Base-by-base conservation (phyloP, 2,329 filamentous ascomycete species). In the Teratosphaeria epicoccoides region DNA sequence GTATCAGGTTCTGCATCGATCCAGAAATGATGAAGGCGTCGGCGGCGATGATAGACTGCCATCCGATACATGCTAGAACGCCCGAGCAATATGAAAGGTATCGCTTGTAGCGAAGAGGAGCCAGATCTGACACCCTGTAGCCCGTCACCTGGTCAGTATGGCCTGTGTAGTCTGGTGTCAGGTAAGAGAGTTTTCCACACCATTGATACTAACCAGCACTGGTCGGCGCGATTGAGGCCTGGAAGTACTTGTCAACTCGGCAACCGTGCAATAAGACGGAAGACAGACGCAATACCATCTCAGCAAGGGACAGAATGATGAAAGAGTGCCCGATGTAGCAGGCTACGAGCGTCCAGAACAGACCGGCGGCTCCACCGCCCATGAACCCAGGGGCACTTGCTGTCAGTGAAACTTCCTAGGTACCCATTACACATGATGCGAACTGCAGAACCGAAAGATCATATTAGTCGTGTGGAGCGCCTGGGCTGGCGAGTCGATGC, bases 401-500 rank as follows among this genome's bases (percentile, higher is more conserved):
- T 3, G 59, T 57, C 9, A 61, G 50, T 0, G 60, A 49, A 17
- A 71, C 67, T 57, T 80, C 77, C 76, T 74, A 79, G 0, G 75
- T 78, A 43, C 73, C 73, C 55, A 76, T 72, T 24, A 76, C 70
- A 7, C 73, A 72, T 50, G 73, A 74, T 14, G 70, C 71, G 54
- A 77, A 77, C 7, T 72, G 72, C 6, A 40, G 24, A 17, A 5
- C 11, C 1, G 24, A 29, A 7, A 29, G 14, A 6, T 20, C 33
- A 17, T 4, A 29, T 22, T 24, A 47, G 12, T 47, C 23, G 24
- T 17, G 17, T 17, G 17, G 33, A 40, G 1, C 17, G 33, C 33
- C 33, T 6, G 2, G 12, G 33, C 7, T 4, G 9, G n/a, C n/a
- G n/a, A n/a, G n/a, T n/a, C n/a, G n/a, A n/a, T 17, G 11, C 43